Evolutionary conservation across 176 grass and related monocot species (phyloP).

Genomic region (Leersia perrieri): DNA sequence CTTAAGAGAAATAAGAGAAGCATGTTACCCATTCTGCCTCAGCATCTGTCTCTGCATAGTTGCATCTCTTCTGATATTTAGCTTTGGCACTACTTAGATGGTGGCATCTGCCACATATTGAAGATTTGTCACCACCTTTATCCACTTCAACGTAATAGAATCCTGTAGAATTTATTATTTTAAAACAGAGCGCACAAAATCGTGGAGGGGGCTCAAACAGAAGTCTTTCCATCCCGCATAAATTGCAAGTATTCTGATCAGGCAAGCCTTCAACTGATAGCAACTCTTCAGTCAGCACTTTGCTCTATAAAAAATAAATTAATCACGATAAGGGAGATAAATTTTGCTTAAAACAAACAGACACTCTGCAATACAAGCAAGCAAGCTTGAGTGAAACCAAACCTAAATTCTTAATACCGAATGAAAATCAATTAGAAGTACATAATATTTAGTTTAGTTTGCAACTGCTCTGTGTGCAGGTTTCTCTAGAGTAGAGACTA

Average conservation of each 20-base stretch:
- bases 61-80: conserved; percentile 58
- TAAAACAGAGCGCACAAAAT: conserved; percentile 74
- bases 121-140: conserved; percentile 54
- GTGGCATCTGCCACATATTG: conserved; percentile 88
- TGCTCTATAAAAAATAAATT: conserved; percentile 35
- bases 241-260: conserved; percentile 82
- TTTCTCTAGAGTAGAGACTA: not conserved
- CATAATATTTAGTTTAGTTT: not conserved
- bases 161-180: conserved; percentile 75
- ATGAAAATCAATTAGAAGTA: not conserved
- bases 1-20: conserved; percentile 12
- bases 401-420: not conserved
- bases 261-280: conserved; percentile 35
- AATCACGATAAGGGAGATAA: conserved; percentile 20
- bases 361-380: conserved; percentile 16
- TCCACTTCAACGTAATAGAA: conserved; percentile 63
- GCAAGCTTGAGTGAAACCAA: conserved; percentile 14
- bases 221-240: conserved; percentile 78
- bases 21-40: conserved; percentile 87
- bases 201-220: conserved; percentile 73
- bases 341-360: conserved; percentile 21
- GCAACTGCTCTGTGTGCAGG: not conserved
- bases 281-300: conserved; percentile 39
- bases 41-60: conserved; percentile 91
- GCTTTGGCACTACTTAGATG: conserved; percentile 64